Evolutionary conservation across 805 yeast species (phyloP).

Genomic region (Hyphopichia homilentoma): DNA sequence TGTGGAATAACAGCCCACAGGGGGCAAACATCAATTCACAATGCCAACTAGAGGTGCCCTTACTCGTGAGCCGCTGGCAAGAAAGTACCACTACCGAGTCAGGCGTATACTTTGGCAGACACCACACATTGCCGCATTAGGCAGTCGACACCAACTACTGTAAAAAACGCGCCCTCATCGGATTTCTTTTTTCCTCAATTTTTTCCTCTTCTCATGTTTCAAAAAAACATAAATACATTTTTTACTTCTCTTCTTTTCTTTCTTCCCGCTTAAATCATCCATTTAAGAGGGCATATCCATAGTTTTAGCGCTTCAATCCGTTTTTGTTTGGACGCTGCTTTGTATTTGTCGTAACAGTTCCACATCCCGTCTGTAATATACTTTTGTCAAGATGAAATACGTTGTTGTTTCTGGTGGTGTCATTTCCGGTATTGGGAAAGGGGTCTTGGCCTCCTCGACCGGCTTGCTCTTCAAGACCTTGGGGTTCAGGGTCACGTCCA

Average conservation of each 20-base stretch:
- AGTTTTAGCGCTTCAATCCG: constrained; percentile 2
- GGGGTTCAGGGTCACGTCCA: constrained; percentile 93
- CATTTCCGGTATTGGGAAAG: constrained; percentile 98
- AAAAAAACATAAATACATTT: constrained; percentile 6
- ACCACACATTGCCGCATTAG: constrained; percentile 4
- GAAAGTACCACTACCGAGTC: no score
- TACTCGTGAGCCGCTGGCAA: no score
- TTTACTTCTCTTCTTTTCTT: constrained; percentile 15
- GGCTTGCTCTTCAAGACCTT: constrained; percentile 91
- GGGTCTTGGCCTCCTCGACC: constrained; percentile 95
- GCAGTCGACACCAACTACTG: background rate
- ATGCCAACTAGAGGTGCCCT: constrained; percentile 6
- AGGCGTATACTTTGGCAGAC: constrained; percentile 23
- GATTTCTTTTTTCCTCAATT: constrained; percentile 6
- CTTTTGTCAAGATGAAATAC: constrained; percentile 70
- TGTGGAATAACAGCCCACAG: no score
- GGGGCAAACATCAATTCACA: no score
- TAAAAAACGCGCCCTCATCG: constrained; percentile 3
- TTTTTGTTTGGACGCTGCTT: constrained; percentile 1
- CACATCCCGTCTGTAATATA: background rate
- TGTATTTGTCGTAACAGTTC: background rate
- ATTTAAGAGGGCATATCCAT: constrained; percentile 41
- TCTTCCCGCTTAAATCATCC: constrained; percentile 44
- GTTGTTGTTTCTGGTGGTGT: constrained; percentile 99
- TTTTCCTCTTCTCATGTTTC: constrained; percentile 7